Evolutionary conservation across 1,139 yeast genomes (phyloP).

Genomic region (Pichia sp.): DNA sequence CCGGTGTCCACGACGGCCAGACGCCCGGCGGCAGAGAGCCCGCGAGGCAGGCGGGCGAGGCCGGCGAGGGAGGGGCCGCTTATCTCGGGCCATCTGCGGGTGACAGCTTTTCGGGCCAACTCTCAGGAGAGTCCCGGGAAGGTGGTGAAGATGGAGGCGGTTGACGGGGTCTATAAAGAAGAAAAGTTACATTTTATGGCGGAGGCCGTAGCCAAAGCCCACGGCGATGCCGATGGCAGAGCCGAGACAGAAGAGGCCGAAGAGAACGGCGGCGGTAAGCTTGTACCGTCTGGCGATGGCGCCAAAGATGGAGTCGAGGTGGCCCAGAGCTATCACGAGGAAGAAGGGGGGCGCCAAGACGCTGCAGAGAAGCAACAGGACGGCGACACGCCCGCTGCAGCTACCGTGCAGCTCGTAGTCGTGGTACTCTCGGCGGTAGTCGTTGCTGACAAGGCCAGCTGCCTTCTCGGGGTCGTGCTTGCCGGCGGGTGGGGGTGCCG

Average conservation of each 20-base stretch:
- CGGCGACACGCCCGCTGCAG: conserved; percentile 17
- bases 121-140: no score
- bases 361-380: conserved; percentile 20
- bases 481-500: background rate
- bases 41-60: no score
- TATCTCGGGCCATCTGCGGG: no score
- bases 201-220: conserved; percentile 25
- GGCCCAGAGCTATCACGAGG: conserved; percentile 27
- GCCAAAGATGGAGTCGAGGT: conserved; percentile 27
- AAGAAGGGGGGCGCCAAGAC: conserved; percentile 30
- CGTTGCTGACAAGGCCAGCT: background rate
- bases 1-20: no score
- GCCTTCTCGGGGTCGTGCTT: background rate
- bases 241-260: conserved; percentile 17
- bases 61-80: no score
- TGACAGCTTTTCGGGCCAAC: no score
- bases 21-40: no score
- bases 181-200: no score
- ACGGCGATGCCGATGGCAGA: conserved; percentile 25
- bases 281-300: conserved; percentile 21
- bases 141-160: no score
- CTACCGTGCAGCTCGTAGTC: background rate
- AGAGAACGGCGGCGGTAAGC: conserved; percentile 20
- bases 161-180: no score
- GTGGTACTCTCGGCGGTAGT: background rate